Conservation (phyloP, 2,329 filamentous ascomycete genomes). For the Geosmithia putterillii region DNA sequence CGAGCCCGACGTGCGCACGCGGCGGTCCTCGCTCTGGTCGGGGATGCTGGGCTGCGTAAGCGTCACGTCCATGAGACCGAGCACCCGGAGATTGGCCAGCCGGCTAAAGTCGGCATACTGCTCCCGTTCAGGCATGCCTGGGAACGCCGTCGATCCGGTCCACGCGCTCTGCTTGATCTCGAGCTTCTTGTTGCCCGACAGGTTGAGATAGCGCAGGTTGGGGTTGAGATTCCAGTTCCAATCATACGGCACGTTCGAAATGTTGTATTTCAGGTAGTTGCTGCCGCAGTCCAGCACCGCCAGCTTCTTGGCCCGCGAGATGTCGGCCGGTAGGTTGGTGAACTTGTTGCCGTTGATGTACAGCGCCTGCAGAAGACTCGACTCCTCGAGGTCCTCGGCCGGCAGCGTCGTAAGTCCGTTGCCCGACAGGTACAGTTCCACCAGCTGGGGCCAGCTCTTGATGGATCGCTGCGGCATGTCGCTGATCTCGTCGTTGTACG, state of each 20-base stretch:
- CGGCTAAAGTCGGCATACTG: slow-evolving; percentile 78
- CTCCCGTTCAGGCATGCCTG: slow-evolving; percentile 44
- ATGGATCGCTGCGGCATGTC: slow-evolving; percentile 86
- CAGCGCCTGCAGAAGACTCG: slow-evolving; percentile 73
- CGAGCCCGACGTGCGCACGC: slow-evolving; percentile 94
- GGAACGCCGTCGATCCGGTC: slow-evolving; percentile 6
- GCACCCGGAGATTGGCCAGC: slow-evolving; percentile 68
- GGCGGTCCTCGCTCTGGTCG: slow-evolving; percentile 87
- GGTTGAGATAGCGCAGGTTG: slow-evolving; percentile 85
- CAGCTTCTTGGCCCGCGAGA: slow-evolving; percentile 81
- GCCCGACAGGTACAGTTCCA: slow-evolving; percentile 87
- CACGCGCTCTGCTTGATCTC: slow-evolving; percentile 63
- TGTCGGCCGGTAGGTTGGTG: slow-evolving; percentile 87
- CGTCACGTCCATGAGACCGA: slow-evolving; percentile 96
- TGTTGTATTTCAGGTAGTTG: slow-evolving; percentile 95
- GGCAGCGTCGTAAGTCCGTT: slow-evolving; percentile 88
- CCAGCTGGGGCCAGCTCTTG: slow-evolving; percentile 77
- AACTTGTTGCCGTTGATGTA: slow-evolving; percentile 98
- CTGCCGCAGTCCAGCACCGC: slow-evolving; percentile 88
- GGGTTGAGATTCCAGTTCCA: slow-evolving; percentile 99
- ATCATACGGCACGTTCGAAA: slow-evolving; percentile 97
- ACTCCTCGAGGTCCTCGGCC: slow-evolving; percentile 86
- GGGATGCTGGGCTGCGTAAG: slow-evolving; percentile 87
- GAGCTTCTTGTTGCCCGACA: slow-evolving; percentile 91
- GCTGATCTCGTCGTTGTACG: slow-evolving; percentile 78